Conservation (phyloP, 371 early-diverging fungal species). For the Mucor irregularis region DNA sequence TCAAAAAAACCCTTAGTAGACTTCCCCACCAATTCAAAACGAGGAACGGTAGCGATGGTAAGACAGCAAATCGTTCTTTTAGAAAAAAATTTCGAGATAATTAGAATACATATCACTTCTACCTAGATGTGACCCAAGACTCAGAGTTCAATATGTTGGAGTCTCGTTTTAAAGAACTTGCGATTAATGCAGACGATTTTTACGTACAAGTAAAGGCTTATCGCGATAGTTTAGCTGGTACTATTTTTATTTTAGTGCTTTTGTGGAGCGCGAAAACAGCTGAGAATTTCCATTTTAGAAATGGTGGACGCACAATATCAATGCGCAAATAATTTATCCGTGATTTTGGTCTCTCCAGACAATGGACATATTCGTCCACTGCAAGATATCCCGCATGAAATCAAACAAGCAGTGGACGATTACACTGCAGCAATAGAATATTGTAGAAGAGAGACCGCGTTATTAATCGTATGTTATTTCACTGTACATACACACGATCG, state of each 20-base stretch:
- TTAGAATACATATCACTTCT: not conserved
- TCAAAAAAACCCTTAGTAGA: constrained; percentile 26
- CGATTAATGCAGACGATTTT: constrained; percentile 5
- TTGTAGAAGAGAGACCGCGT: constrained; percentile 49
- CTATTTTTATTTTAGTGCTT: not conserved
- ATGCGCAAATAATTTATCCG: constrained; percentile 56
- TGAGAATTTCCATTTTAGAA: constrained; percentile 24
- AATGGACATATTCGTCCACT: constrained; percentile 17
- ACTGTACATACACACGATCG: not conserved
- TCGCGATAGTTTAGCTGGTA: constrained; percentile 15
- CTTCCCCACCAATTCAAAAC: constrained; percentile 28
- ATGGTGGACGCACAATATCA: constrained; percentile 64
- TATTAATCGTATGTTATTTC: constrained; percentile 44
- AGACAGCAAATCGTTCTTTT: not conserved
- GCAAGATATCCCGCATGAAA: constrained; percentile 35
- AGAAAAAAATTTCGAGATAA: not conserved
- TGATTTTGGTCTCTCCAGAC: constrained; percentile 43
- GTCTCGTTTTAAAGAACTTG: constrained; percentile 4
- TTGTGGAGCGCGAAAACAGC: too few species aligned
- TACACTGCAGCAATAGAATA: constrained; percentile 51
- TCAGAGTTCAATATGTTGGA: constrained; percentile 9
- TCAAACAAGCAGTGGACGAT: constrained; percentile 51
- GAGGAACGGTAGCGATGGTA: constrained; percentile 23
- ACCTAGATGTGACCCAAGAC: constrained; percentile 12
- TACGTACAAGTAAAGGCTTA: constrained; percentile 1